Percentiles rank a stretch among this genome's conserved stretches.
Evolutionary conservation across 2,329 filamentous ascomycete genomes (phyloP).

Genomic region (Pyricularia sp.): DNA sequence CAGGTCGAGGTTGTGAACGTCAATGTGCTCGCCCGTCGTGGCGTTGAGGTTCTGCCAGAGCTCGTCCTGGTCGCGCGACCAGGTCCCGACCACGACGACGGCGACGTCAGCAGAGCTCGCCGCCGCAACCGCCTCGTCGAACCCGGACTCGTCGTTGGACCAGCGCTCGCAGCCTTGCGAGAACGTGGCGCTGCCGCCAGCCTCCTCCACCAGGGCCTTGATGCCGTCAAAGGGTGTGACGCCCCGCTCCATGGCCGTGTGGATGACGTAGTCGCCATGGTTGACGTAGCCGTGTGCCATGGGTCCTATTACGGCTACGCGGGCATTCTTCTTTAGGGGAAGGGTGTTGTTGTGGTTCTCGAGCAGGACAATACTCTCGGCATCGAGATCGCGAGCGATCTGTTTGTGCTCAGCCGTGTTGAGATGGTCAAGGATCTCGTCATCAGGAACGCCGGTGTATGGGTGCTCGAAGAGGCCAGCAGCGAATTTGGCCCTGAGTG

Average conservation of each 20-base stretch:
- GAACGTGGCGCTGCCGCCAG: slow-evolving; percentile 53
- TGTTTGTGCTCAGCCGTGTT: slow-evolving; percentile 50
- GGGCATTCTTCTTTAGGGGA: slow-evolving; percentile 52
- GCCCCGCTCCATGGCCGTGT: slow-evolving; percentile 52
- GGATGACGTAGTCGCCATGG: slow-evolving; percentile 67
- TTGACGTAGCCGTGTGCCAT: slow-evolving; percentile 53
- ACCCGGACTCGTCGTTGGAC: slow-evolving; percentile 61
- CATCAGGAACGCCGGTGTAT: slow-evolving; percentile 46
- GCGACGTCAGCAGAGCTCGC: slow-evolving; percentile 61
- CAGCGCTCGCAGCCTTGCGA: slow-evolving; percentile 64
- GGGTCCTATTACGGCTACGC: slow-evolving; percentile 63
- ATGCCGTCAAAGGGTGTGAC: slow-evolving; percentile 65
- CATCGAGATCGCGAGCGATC: slow-evolving; percentile 53
- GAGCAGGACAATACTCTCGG: slow-evolving; percentile 52
- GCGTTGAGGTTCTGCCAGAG: slow-evolving; percentile 64
- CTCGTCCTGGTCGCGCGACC: slow-evolving; percentile 63
- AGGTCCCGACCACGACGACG: slow-evolving; percentile 65
- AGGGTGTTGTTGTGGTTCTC: slow-evolving; percentile 46
- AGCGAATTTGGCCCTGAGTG: slow-evolving; percentile 59
- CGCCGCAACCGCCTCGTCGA: slow-evolving; percentile 54
- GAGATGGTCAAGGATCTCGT: slow-evolving; percentile 45
- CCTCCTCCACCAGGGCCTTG: slow-evolving; percentile 33
- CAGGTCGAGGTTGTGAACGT: slow-evolving; percentile 52
- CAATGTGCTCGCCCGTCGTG: slow-evolving; percentile 67
- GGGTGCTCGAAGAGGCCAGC: slow-evolving; percentile 65